Conservation (phyloP, 78 protist genomes). For the Paratrimastix pyriformis region DNA sequence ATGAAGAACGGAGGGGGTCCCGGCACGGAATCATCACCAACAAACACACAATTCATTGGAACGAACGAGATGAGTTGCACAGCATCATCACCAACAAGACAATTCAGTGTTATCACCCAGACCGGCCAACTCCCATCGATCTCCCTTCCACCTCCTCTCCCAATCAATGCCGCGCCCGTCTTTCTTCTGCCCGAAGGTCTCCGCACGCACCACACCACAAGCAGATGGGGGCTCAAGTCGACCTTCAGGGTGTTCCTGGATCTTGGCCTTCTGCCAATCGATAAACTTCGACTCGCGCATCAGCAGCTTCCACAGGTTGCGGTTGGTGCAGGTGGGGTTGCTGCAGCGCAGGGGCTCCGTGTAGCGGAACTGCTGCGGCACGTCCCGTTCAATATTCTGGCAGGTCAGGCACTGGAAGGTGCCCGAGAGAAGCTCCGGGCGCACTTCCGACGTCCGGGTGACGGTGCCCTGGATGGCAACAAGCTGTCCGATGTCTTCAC, state of each 20-base stretch:
- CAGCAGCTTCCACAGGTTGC: conserved; percentile 48
- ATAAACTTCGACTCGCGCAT: conserved; percentile 55
- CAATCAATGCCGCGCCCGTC: too few species aligned
- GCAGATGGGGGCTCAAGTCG: neutral
- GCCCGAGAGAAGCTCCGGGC: conserved; percentile 90
- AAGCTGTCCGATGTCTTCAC: conserved; percentile 58
- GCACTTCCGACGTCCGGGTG: conserved; percentile 86
- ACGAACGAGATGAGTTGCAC: too few species aligned
- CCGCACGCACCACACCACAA: too few species aligned
- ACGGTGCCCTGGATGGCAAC: conserved; percentile 81
- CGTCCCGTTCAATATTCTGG: conserved; percentile 14
- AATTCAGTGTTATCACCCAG: too few species aligned
- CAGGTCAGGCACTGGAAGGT: conserved; percentile 80
- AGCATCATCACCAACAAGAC: too few species aligned
- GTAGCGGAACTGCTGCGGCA: conserved; percentile 89
- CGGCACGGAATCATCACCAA: too few species aligned
- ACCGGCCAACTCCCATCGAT: too few species aligned
- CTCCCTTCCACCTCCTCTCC: too few species aligned
- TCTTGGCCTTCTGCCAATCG: conserved; percentile 88
- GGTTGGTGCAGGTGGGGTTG: conserved; percentile 51
- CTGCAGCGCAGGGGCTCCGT: conserved; percentile 56
- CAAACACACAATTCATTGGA: too few species aligned
- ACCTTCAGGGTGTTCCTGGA: conserved; percentile 71
- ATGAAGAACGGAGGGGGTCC: too few species aligned
- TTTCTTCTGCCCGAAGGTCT: too few species aligned